Evolutionary conservation across 1,139 yeast species (phyloP), one percentile per base, ranked within the genome.

Genomic region (Pichia sp.): DNA sequence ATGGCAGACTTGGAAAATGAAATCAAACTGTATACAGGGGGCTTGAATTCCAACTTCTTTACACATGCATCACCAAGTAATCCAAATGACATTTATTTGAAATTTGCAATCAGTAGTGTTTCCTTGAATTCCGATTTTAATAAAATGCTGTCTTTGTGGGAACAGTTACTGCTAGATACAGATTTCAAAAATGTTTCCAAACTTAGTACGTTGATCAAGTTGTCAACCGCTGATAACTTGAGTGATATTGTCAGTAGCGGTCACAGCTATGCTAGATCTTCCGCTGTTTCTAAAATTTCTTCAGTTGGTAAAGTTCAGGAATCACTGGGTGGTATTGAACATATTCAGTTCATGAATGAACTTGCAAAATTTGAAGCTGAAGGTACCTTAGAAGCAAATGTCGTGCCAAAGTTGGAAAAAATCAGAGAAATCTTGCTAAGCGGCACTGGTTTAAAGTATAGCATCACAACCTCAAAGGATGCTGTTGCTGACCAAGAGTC

Each of bases 1-100:
- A 85, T 86, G 73, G 85, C 88, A 26, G 84, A 81, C 39, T 73
- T 92, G 49, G 98, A 92, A 60, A 88, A 92, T 50, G 79, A 79
- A 44, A 88, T 94, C 52, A 86, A 83, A 57, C 70, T 81, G 43
- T 72, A 75, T 49, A 88, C 98, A 1, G 98, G 98, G 27, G 97
- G 97, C 0, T 64, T 92, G 26, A 67, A 77, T 2, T 75, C 88
- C 29, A 70, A 75, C 29, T 68, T 80, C 23, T 70, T 74, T 50
- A 76, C 79, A 4, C 71, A 73, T 40, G 69, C 84, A 3, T 72
- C 80, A 43, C 85, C 90, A 3, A 62, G 56, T 49, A 64, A 77
- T 53, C 64, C 77, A 9, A 55, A 60, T 31, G 62, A 67, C 8
- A 64, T 74, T 9, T 66, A 66, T 33, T 62, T 87, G 44, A 73